phyloP scores from a whole-genome alignment of 2,329 filamentous ascomycete genomes.

The Verticillium nubilum region DNA sequence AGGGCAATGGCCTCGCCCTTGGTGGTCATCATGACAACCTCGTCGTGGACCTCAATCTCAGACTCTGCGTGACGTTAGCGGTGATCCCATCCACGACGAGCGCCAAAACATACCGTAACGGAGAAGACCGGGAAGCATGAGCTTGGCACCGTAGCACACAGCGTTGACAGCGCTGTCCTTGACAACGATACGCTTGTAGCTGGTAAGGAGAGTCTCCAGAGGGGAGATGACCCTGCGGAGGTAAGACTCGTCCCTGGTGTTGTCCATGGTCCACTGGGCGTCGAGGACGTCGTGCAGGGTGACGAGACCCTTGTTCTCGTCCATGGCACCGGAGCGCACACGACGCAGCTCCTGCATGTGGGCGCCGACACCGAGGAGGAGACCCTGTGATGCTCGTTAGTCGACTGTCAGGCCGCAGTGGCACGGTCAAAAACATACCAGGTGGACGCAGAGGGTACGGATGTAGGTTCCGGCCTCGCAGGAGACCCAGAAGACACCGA shows the following conservation, averaged over 20 bases:
- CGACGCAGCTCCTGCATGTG: constrained; percentile 98
- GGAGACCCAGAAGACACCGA: constrained; percentile 98
- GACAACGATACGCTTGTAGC: constrained; percentile 95
- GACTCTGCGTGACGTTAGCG: constrained; percentile 53
- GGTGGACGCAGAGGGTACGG: constrained; percentile 92
- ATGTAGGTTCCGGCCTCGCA: constrained; percentile 99
- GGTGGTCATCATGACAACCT: constrained; percentile 96
- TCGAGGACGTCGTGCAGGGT: constrained; percentile 94
- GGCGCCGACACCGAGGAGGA: constrained; percentile 73
- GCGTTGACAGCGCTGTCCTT: constrained; percentile 97
- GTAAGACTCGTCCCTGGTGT: constrained; percentile 83
- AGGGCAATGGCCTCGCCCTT: constrained; percentile 98
- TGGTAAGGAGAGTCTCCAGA: constrained; percentile 83
- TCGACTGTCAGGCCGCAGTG: constrained; percentile 12
- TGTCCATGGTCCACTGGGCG: constrained; percentile 94
- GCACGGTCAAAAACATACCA: constrained; percentile 32
- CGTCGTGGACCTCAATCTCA: constrained; percentile 89
- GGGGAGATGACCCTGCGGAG: constrained; percentile 87
- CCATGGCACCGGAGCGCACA: constrained; percentile 92
- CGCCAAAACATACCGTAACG: constrained; percentile 65
- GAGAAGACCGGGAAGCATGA: constrained; percentile 95
- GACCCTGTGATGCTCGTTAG: constrained; percentile 35
- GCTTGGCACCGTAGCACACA: constrained; percentile 96
- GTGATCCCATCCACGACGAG: neutral
- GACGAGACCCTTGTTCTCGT: constrained; percentile 81